A percentile compares a stretch with the other conserved stretches of the same genome.
phyloP scores from a whole-genome alignment of 345 rosid species.

The Laguncularia racemosa region DNA sequence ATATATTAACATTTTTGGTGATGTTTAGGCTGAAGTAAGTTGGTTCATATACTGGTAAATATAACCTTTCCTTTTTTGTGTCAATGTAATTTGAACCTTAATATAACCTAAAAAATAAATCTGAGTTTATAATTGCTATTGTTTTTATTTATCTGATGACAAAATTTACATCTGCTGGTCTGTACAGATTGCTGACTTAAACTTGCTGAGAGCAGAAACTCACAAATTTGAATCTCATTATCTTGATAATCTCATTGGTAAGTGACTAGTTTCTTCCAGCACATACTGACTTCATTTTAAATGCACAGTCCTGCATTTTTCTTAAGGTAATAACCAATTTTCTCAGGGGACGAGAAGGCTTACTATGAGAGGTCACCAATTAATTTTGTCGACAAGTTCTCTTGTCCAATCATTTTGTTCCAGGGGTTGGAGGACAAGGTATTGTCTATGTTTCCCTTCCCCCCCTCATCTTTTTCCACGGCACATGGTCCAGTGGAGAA shows the following conservation, averaged over 20 bases:
- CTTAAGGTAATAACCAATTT: not conserved
- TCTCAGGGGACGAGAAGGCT: slow-evolving; percentile 61
- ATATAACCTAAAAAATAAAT: too few species aligned
- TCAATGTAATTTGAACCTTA: too few species aligned
- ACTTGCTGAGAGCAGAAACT: slow-evolving; percentile 72
- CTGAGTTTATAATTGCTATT: not conserved
- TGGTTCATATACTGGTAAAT: too few species aligned
- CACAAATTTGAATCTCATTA: slow-evolving; percentile 89
- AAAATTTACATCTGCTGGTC: slow-evolving; percentile 7
- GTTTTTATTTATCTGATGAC: not conserved
- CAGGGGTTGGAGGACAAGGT: slow-evolving; percentile 98
- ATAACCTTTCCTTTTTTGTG: too few species aligned
- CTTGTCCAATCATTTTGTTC: slow-evolving; percentile 91
- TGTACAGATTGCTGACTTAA: slow-evolving; percentile 74
- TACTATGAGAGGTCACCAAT: slow-evolving; percentile 79
- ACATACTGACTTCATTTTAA: slow-evolving; percentile 5
- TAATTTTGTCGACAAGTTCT: slow-evolving; percentile 73
- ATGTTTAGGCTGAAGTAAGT: too few species aligned
- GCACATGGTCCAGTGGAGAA: too few species aligned
- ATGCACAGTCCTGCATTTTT: not conserved
- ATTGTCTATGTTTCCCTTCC: slow-evolving; percentile 1
- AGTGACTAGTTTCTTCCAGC: slow-evolving; percentile 10
- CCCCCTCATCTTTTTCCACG: not conserved
- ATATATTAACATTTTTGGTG: too few species aligned
- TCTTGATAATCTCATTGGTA: slow-evolving; percentile 91